A percentile compares a stretch with the other conserved stretches of the same genome.
phyloP scores from a whole-genome alignment of 208 protist genomes.

The Blastocrithidia nonstop region DNA sequence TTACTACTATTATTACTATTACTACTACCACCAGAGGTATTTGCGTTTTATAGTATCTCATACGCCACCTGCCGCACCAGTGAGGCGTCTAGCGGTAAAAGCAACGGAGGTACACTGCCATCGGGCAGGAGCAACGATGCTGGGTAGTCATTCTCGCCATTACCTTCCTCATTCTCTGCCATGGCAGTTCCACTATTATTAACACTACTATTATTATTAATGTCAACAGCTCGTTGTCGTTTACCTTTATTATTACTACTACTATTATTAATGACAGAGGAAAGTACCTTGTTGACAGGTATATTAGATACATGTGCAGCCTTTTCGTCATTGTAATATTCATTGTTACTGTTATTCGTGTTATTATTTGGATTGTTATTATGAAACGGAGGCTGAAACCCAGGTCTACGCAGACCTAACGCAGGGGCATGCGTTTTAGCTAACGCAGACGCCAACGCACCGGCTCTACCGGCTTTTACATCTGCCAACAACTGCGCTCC shows the following conservation, averaged over 20 bases:
- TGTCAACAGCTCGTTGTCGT: constrained; percentile 4
- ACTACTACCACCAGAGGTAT: constrained; percentile 8
- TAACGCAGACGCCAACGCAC: constrained; percentile 15
- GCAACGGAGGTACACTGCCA: constrained; percentile 40
- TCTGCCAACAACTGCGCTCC: constrained; percentile 34
- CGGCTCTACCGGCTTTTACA: constrained; percentile 16
- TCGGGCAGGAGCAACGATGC: constrained; percentile 46
- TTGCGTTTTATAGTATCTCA: constrained; percentile 52
- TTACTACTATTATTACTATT: constrained; percentile 3
- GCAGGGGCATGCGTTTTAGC: constrained; percentile 29
- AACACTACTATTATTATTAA: not conserved
- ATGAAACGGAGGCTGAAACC: constrained; percentile 42
- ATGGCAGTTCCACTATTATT: not conserved
- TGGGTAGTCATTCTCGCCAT: constrained; percentile 23
- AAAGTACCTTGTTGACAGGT: not conserved
- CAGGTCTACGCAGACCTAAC: constrained; percentile 36
- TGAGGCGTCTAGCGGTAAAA: constrained; percentile 48
- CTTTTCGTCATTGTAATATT: not conserved
- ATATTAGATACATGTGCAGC: not conserved
- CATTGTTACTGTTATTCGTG: not conserved
- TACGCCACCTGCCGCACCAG: constrained; percentile 53
- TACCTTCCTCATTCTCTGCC: constrained; percentile 7
- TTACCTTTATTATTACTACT: constrained; percentile 9
- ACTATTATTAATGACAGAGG: not conserved
- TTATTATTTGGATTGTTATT: not conserved